These are phyloP conservation scores for Pyricularia pennisetigena DNA, from an alignment of 2,329 filamentous ascomycete genomes.

Conservation along the genomic window DNA sequence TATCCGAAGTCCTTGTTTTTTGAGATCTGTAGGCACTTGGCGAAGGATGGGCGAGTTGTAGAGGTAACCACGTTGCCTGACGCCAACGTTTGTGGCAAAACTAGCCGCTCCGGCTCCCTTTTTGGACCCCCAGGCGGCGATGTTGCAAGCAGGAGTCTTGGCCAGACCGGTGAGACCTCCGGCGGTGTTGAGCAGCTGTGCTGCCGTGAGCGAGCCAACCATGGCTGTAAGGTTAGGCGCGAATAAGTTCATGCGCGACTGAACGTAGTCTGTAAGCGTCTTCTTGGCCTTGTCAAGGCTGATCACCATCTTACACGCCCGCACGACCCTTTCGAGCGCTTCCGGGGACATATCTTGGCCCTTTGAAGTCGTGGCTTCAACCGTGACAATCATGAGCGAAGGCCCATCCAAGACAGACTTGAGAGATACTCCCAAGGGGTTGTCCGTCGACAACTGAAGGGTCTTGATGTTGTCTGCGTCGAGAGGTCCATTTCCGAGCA, in stretches of 20 bases:
- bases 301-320: constrained; percentile 82
- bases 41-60: constrained; percentile 87
- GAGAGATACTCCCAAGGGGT: constrained; percentile 65
- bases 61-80: constrained; percentile 86
- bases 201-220: constrained; percentile 85
- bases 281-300: constrained; percentile 79
- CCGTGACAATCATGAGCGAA: constrained; percentile 88
- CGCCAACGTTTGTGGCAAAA: constrained; percentile 83
- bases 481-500: constrained; percentile 86
- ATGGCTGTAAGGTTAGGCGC: constrained; percentile 88
- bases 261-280: constrained; percentile 83
- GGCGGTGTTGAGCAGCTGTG: constrained; percentile 90
- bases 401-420: constrained; percentile 79
- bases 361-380: constrained; percentile 85
- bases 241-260: constrained; percentile 93
- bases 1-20: constrained; percentile 89
- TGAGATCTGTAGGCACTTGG: constrained; percentile 74
- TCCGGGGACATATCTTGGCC: constrained; percentile 66
- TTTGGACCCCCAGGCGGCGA: constrained; percentile 84
- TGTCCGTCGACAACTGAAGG: constrained; percentile 67
- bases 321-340: constrained; percentile 64
- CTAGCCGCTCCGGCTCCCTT: constrained; percentile 66
- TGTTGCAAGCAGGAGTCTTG: constrained; percentile 88
- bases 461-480: constrained; percentile 71
- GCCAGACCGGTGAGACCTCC: constrained; percentile 82